phyloP scores from a whole-genome alignment of 1,139 yeast species.

The Torulaspora globosa region DNA sequence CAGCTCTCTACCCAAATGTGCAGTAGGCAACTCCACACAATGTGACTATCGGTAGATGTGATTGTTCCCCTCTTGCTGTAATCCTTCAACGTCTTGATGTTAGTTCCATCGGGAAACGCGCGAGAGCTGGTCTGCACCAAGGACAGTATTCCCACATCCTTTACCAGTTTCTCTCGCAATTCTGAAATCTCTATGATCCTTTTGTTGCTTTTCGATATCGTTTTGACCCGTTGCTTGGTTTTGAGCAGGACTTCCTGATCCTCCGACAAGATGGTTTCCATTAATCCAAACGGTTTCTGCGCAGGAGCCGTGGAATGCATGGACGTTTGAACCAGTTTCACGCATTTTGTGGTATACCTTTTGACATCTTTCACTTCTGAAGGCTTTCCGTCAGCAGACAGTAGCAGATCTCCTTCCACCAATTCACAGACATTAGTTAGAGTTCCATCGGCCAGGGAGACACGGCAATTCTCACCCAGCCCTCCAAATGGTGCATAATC shows the following conservation, averaged over 20 bases:
- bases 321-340: neutral
- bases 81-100: neutral
- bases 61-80: neutral
- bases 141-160: neutral
- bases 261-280: neutral
- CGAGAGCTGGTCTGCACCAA: neutral
- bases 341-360: neutral
- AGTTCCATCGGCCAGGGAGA: neutral
- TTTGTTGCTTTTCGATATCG: neutral
- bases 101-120: neutral
- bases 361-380: neutral
- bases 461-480: neutral
- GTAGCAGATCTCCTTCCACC: neutral
- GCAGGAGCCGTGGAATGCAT: neutral
- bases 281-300: neutral
- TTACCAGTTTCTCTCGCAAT: neutral
- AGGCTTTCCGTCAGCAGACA: constrained; percentile 3
- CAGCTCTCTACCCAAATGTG: neutral
- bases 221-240: constrained; percentile 1
- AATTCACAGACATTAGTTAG: neutral
- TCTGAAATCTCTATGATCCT: constrained; percentile 2
- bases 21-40: neutral
- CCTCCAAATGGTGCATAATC: neutral
- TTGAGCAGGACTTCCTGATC: neutral
- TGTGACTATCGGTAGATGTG: neutral